A percentile compares a stretch with the other conserved stretches of the same genome.
These are phyloP conservation scores for Saitoella complicata DNA, from an alignment of 805 yeast genomes.

Conservation along the genomic window DNA sequence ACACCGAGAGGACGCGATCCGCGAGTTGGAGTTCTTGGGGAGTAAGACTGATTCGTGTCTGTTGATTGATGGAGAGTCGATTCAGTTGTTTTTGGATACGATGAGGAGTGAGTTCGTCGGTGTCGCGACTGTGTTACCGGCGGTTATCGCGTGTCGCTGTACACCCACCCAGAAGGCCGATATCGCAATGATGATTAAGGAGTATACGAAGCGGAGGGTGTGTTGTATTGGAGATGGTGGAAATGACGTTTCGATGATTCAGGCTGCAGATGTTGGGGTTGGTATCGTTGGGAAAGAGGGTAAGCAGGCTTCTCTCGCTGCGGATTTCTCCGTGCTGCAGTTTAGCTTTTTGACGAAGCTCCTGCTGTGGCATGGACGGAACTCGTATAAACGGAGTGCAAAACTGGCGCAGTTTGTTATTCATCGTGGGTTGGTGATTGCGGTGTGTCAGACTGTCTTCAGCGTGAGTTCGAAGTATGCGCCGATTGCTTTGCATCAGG, in stretches of 20 bases:
- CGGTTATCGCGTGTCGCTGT: conserved; percentile 97
- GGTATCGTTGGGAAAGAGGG: conserved; percentile 99
- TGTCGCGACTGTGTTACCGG: conserved; percentile 63
- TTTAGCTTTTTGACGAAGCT: conserved; percentile 78
- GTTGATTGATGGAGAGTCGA: conserved; percentile 85
- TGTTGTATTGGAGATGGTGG: conserved; percentile 99
- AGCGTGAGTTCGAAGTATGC: conserved; percentile 77
- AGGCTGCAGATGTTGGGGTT: conserved; percentile 96
- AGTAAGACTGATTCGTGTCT: conserved; percentile 51
- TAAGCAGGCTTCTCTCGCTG: conserved; percentile 89
- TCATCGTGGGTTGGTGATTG: conserved; percentile 86
- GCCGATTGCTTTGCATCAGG: conserved; percentile 83
- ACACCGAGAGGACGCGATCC: conserved; percentile 50
- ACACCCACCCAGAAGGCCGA: conserved; percentile 98
- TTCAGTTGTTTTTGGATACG: conserved; percentile 48
- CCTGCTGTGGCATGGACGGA: conserved; percentile 93
- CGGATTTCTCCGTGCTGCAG: conserved; percentile 87
- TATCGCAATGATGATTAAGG: conserved; percentile 65
- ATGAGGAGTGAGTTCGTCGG: conserved; percentile 60
- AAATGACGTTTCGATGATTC: conserved; percentile 97
- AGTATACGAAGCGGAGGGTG: conserved; percentile 70
- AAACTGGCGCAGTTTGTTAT: conserved; percentile 90
- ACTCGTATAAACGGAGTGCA: conserved; percentile 89
- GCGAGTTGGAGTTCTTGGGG: conserved; percentile 55
- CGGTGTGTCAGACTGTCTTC: conserved; percentile 88